These are phyloP conservation scores for Aspergillus unguis DNA, from an alignment of 2,329 filamentous ascomycete genomes.

Conservation along the genomic window DNA sequence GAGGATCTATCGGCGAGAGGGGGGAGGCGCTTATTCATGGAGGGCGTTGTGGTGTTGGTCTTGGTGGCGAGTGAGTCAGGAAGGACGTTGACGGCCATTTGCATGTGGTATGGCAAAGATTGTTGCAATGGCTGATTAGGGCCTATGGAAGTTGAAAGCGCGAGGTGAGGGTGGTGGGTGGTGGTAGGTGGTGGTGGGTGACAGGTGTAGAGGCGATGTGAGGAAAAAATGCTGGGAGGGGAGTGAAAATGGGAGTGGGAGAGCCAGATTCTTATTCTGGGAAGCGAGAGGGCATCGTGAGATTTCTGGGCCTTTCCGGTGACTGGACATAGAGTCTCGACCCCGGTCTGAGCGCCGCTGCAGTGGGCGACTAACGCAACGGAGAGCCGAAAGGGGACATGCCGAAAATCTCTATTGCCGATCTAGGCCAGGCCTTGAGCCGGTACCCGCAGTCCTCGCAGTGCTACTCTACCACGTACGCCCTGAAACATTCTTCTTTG, in stretches of 20 bases:
- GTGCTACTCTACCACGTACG: no score
- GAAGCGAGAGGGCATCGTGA: neutral
- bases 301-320: neutral
- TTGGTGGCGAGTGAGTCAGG: slow-evolving; percentile 18
- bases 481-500: no score
- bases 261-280: neutral
- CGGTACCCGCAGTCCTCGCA: no score
- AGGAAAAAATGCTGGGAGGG: neutral
- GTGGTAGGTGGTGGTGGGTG: neutral
- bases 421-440: neutral
- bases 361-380: neutral
- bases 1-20: slow-evolving; percentile 35
- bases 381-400: neutral
- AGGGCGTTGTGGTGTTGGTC: slow-evolving; percentile 22
- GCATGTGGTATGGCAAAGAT: neutral
- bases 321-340: neutral
- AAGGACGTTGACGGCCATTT: slow-evolving; percentile 25
- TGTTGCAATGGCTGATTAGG: neutral
- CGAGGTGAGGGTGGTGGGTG: neutral
- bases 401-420: neutral
- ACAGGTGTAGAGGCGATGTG: neutral
- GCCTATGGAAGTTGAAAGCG: neutral
- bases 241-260: neutral
- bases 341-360: neutral
- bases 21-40: slow-evolving; percentile 35